Evolutionary conservation across 2,329 filamentous ascomycete genomes (phyloP).

Genomic region (Colletotrichum paranaense): DNA sequence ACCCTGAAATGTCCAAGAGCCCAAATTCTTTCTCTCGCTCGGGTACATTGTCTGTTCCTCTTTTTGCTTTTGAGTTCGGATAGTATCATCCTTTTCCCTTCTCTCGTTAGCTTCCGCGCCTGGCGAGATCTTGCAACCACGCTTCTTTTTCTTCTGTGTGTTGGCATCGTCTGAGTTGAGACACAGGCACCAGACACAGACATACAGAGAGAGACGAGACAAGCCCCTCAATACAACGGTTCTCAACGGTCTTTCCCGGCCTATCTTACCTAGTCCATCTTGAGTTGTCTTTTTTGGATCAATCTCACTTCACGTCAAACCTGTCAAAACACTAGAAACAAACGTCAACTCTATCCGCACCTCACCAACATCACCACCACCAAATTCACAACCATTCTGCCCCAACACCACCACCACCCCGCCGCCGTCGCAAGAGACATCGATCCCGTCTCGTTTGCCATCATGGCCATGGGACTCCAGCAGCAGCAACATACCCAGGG

Average conservation of each 20-base stretch:
- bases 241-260: neutral
- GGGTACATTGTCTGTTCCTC: neutral
- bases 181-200: neutral
- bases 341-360: neutral
- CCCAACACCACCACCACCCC: neutral
- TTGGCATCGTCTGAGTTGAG: neutral
- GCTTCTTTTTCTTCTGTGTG: neutral
- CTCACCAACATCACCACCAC: neutral
- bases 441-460: constrained; percentile 15
- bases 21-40: neutral
- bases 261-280: neutral
- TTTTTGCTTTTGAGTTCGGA: neutral
- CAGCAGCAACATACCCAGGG: constrained; percentile 29
- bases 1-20: constrained; percentile 1
- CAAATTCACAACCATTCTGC: neutral
- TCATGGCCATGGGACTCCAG: constrained; percentile 33
- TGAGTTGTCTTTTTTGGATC: neutral
- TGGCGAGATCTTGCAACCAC: no score
- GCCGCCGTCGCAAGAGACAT: neutral
- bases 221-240: neutral
- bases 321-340: neutral
- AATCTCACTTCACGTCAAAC: neutral
- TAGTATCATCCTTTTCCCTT: neutral
- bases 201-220: neutral
- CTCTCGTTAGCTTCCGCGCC: neutral